Evolutionary conservation across 768 basidiomycete species (phyloP), one percentile per base, ranked within the genome.

Genomic region (Macrolepiota albuminosa): DNA sequence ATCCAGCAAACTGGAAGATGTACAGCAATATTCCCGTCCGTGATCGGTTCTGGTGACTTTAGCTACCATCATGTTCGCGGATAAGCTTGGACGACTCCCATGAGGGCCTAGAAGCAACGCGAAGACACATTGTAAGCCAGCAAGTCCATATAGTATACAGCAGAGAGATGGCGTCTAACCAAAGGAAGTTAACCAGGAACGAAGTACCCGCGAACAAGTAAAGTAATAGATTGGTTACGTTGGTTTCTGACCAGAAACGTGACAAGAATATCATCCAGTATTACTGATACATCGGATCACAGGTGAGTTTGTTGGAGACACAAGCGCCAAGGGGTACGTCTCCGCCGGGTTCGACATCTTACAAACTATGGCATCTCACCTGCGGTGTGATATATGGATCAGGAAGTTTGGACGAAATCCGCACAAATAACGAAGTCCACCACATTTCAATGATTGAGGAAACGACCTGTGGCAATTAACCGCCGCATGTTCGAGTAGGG

Each of bases 151-250:
- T 18, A 33, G 47, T n/a, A 50, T 26, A 45, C 21, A 26, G 24
- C n/a, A 10, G 14, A 7, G 10, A 31, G 29, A 29, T 29, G 33
- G 40, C 33, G 50, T 42, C 9, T 37, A 58, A 2, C 33, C 26
- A 34, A 56, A 47, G n/a, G 26, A 29, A 36, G 33, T 42, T 51
- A 18, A n/a, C 13, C 43, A 59, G 52, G 58, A 54, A 59, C 58
- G 4, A 51, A 43, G 7, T 50, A 24, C 40, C 42, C 26, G 51
- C 21, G 24, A 58, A 53, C n/a, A 39, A 29, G 40, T 42, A 14
- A 24, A n/a, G 10, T 42, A 8, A 26, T 6, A 11, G 42, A 59
- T 59, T 18, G 14, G 18, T 36, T 51, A 10, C 26, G 36, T 13
- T 45, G 52, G 37, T 39, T 53, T 18, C 36, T 24, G 26, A 24